A percentile compares a stretch with the other conserved stretches of the same genome.
Evolutionary conservation across 2,329 filamentous ascomycete species (phyloP).

Genomic region (Whalleya microplaca): DNA sequence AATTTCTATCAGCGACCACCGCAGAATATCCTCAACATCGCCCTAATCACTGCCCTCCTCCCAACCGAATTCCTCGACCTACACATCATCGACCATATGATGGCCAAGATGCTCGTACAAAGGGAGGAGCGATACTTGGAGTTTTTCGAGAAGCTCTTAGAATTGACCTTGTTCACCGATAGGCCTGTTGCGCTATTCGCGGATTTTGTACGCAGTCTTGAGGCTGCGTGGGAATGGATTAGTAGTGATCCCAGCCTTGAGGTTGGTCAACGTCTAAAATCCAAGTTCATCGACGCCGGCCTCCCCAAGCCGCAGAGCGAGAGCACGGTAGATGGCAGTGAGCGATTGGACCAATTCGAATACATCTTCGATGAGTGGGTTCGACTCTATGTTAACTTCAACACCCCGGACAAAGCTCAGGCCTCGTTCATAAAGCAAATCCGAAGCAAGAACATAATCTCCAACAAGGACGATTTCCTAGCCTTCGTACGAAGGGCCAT

Average conservation of each 20-base stretch:
- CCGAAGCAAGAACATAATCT: conserved; percentile 73
- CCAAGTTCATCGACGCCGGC: conserved; percentile 54
- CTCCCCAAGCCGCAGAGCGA: conserved; percentile 45
- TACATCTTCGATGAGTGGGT: conserved; percentile 98
- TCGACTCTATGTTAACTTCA: conserved; percentile 76
- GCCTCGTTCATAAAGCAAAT: conserved; percentile 83
- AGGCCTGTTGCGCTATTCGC: conserved; percentile 78
- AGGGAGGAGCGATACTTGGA: conserved; percentile 74
- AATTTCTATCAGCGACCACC: conserved; percentile 62
- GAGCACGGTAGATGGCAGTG: conserved; percentile 59
- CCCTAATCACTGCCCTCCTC: conserved; percentile 60
- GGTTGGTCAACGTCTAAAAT: conserved; percentile 72
- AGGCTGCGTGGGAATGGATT: conserved; percentile 82
- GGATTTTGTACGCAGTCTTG: conserved; percentile 83
- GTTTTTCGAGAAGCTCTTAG: conserved; percentile 79
- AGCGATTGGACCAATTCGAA: conserved; percentile 81
- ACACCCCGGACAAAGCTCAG: conserved; percentile 72
- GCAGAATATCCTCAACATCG: conserved; percentile 58
- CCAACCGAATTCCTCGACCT: conserved; percentile 66
- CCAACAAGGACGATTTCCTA: conserved; percentile 74
- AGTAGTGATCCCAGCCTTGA: conserved; percentile 68
- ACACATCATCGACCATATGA: conserved; percentile 69
- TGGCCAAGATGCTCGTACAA: conserved; percentile 72
- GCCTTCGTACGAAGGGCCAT: conserved; percentile 81
- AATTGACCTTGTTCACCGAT: conserved; percentile 77